Conservation (phyloP, 2,329 filamentous ascomycete species). For the Colletotrichum horii region DNA sequence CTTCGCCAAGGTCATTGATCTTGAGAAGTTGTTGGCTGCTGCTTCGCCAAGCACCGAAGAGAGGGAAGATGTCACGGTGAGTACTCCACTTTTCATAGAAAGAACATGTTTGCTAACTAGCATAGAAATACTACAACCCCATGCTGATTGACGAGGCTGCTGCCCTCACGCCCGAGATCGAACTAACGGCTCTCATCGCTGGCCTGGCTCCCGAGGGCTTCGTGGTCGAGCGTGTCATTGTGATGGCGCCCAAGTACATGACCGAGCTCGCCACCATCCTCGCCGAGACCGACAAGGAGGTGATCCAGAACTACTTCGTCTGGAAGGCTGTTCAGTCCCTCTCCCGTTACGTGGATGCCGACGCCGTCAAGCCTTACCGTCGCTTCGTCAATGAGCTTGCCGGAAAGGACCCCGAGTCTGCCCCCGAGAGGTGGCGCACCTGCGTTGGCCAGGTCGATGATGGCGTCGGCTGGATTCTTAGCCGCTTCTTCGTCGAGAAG, state of each 20-base stretch:
- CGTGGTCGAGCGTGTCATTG: constrained; percentile 58
- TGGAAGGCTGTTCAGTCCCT: constrained; percentile 67
- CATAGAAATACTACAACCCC: constrained; percentile 68
- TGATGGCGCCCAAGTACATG: constrained; percentile 65
- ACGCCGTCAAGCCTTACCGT: constrained; percentile 62
- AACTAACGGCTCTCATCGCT: constrained; percentile 56
- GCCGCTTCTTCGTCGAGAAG: constrained; percentile 73
- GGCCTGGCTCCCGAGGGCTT: constrained; percentile 56
- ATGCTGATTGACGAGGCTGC: constrained; percentile 60
- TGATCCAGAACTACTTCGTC: constrained; percentile 65
- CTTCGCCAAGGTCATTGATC: constrained; percentile 51
- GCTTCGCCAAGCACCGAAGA: constrained; percentile 63
- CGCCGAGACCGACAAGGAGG: constrained; percentile 55
- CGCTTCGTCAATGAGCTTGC: constrained; percentile 65
- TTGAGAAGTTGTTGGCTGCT: constrained; percentile 67
- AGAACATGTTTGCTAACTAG: background rate
- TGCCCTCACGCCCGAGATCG: constrained; percentile 60
- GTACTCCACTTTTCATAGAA: background rate
- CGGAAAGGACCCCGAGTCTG: constrained; percentile 67
- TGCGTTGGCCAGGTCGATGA: constrained; percentile 64
- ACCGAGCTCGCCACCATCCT: constrained; percentile 62
- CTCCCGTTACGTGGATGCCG: constrained; percentile 59
- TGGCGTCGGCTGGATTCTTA: constrained; percentile 70
- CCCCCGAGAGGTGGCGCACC: constrained; percentile 69
- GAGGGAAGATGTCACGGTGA: constrained; percentile 62